Conservation (phyloP, 305 asterid genomes). For the Solanum aculeatissimum region DNA sequence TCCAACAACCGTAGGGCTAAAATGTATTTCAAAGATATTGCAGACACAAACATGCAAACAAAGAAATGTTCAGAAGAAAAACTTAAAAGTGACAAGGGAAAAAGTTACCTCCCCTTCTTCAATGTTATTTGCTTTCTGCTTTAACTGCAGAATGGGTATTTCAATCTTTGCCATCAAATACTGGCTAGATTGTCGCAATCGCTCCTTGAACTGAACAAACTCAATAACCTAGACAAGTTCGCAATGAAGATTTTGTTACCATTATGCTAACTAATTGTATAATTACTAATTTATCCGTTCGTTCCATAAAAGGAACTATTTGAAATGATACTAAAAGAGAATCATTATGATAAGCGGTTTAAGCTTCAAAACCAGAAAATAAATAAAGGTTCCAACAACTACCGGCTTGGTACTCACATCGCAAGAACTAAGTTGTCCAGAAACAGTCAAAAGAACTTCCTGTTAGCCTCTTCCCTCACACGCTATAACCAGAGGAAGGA, state of each 20-base stretch:
- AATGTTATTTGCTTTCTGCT: conserved; percentile 61
- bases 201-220: conserved; percentile 91
- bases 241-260: conserved; percentile 5
- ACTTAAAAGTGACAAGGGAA: not conserved
- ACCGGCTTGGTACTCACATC: not conserved
- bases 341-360: not conserved
- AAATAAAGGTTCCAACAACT: not conserved
- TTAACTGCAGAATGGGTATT: conserved; percentile 75
- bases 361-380: not conserved
- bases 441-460: not conserved
- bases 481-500: not conserved
- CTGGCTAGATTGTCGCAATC: conserved; percentile 74
- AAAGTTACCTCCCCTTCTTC: conserved; percentile 71
- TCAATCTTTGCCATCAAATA: conserved; percentile 80
- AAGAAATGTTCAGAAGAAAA: not conserved
- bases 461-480: not conserved
- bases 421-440: not conserved
- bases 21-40: not conserved
- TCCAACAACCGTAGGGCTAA: not conserved
- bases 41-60: not conserved
- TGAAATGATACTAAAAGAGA: not conserved
- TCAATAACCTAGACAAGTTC: conserved; percentile 60
- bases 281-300: not conserved
- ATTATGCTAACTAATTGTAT: not conserved
- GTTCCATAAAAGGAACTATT: not conserved